Base-by-base conservation (phyloP, 306 rosid genomes). In the Boehmeria nivea region DNA sequence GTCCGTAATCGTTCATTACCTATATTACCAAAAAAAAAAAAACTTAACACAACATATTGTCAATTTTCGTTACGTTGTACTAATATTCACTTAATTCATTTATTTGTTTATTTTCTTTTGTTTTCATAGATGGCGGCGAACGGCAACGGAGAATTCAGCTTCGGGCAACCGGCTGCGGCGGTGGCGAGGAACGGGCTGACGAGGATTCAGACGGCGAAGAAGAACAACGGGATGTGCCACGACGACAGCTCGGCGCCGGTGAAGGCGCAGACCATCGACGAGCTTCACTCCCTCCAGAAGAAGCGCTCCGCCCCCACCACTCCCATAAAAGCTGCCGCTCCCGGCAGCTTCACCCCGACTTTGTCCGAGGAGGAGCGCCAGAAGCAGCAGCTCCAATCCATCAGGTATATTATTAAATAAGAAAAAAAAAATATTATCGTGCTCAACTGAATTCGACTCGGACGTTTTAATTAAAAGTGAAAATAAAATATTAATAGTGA, bases 211-310 rank as follows among this genome's bases (percentile, higher is more conserved):
- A 83, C 83, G 25, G 70, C 65, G 1, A 68, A 67, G 68, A 54
- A 26, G 40, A 47, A 10, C 40, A 66, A 11, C 43, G 50, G n/a
- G 9, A 61, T 84, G 9, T 90, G 95, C 72, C 95, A 90, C 54
- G 95, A 90, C 21, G 95, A 71, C 69, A 83, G 86, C 58, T 57
- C 46, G 38, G 56, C 90, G 0, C 68, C 97, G 7, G 89, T 90
- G 72, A 90, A 70, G 53, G 97, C 90, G 23, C 71, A 84, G 46
- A 90, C 95, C 6, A 86, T 86, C n/a, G 95, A 90, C 17, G 94
- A 90, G 65, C 94, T 90, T 40, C 97, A 90, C 38, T 76, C 69
- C 8, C 71, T 90, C 8, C 97, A 90, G 76, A 78, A 48, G 83
- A 90, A 90, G 59, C 79, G 51, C 61, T 90, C 97, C 0, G 74